A percentile compares a stretch with the other conserved stretches of the same genome.
Conservation (phyloP, 495 filamentous ascomycete genomes). For the Aspergillus sclerotiicarbonarius region DNA sequence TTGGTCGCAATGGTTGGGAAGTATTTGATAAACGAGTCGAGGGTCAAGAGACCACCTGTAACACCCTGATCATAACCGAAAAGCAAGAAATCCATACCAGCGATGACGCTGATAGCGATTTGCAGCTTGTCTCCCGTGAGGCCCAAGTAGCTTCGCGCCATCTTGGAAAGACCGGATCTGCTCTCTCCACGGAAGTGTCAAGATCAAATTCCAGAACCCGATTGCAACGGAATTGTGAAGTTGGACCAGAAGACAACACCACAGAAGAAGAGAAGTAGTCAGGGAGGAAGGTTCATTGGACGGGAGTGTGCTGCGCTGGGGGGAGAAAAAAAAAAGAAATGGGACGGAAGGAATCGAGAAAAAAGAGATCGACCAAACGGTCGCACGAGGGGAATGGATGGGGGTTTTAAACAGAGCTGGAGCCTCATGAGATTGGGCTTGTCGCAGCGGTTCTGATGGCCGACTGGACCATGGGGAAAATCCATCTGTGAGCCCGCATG, state of each 20-base stretch:
- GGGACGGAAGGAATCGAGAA: constrained; percentile 3
- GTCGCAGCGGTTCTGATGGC: not conserved
- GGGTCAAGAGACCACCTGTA: constrained; percentile 58
- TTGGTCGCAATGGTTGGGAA: constrained; percentile 58
- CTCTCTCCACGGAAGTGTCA: not conserved
- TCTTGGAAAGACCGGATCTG: constrained; percentile 16
- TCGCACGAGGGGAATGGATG: constrained; percentile 10
- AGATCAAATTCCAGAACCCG: constrained; percentile 2
- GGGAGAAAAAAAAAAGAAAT: not conserved
- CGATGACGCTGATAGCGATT: constrained; percentile 64
- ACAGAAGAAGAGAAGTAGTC: not conserved
- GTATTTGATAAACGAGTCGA: constrained; percentile 49
- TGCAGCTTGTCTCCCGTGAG: constrained; percentile 65
- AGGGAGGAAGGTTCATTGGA: not conserved
- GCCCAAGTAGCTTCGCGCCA: constrained; percentile 54
- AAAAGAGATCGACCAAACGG: constrained; percentile 14
- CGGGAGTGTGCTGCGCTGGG: not conserved
- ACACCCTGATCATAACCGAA: constrained; percentile 61
- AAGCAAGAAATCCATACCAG: constrained; percentile 68
- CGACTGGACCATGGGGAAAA: not conserved
- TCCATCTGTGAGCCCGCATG: too few relatives aligned
- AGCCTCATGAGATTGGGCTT: not conserved
- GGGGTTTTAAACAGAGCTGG: constrained; percentile 8
- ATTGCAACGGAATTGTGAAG: not conserved
- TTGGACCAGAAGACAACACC: not conserved